Conservation (phyloP, 2,329 filamentous ascomycete species). For the Cladophialophora psammophila region DNA sequence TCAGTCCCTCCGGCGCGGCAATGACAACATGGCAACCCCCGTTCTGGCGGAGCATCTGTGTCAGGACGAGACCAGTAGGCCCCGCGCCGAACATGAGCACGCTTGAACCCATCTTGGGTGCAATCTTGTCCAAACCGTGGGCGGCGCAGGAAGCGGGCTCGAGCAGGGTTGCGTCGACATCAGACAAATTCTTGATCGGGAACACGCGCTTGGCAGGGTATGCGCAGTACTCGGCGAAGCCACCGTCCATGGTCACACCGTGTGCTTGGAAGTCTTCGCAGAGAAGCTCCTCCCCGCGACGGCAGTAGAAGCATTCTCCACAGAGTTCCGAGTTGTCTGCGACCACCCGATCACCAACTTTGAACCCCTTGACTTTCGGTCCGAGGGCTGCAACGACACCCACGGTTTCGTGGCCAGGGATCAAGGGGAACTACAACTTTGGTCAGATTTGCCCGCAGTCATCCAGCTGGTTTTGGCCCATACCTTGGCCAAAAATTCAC, state of each 20-base stretch:
- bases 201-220: conserved; percentile 63
- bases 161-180: conserved; percentile 73
- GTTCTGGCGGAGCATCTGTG: conserved; percentile 69
- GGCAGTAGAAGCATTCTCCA: conserved; percentile 76
- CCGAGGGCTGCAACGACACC: conserved; percentile 68
- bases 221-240: conserved; percentile 74
- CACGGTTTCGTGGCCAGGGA: conserved; percentile 72
- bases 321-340: conserved; percentile 67
- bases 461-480: conserved; percentile 32
- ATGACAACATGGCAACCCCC: conserved; percentile 74
- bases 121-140: conserved; percentile 61
- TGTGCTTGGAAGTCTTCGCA: conserved; percentile 74
- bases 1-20: conserved; percentile 71
- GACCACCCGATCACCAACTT: conserved; percentile 69
- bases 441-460: conserved; percentile 25
- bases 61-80: conserved; percentile 70
- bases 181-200: conserved; percentile 69
- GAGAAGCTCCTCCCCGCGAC: conserved; percentile 70
- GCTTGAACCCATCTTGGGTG: conserved; percentile 68
- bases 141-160: conserved; percentile 76
- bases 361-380: conserved; percentile 66
- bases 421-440: conserved; percentile 64
- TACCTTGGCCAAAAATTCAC: conserved; percentile 68
- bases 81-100: conserved; percentile 72
- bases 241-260: conserved; percentile 66